Base-by-base conservation (phyloP, 768 basidiomycete genomes). In the Pluteus cervinus region DNA sequence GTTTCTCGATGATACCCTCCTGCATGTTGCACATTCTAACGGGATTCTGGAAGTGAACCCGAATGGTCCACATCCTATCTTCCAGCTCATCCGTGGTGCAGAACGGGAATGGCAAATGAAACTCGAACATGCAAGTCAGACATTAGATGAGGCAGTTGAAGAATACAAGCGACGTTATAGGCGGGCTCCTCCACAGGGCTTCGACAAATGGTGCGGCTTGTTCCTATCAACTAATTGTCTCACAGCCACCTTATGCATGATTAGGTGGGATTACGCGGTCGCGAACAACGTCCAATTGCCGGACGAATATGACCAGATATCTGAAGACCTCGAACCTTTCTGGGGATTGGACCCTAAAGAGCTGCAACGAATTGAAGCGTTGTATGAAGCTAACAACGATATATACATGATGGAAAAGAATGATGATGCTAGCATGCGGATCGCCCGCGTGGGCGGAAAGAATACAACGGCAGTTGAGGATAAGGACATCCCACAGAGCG, bases 281-380 rank as follows among this genome's bases (percentile, higher is more conserved):
- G 68, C 78, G 33, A 73, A 91, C 56, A 62, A 76, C 12, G 78
- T 88, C 17, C 77, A 81, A 49, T 76, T 94, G 39, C 73, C 83
- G 4, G 92, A 97, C 54, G 92, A 94, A 57, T 94, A 89, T 48
- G 87, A 87, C 49, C 66, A 68, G 20, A 75, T 93, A 22, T 53
- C 69, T 33, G 63, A 75, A 29, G 90, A 94, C 53, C 63, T 97
- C 4, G 79, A 80, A 34, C 87, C 89, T 0, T 96, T 88, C 60
- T 91, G 85, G 83, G 68, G 75, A 0, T 58, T 94, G 24, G 57
- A 65, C 23, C 70, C 70, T 0, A 38, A 41, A 5, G 68, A 70
- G 30, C 58, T 72, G 7, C 47, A 51, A 14, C 40, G 54, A 9
- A 58, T 63, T 17, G 60, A 65, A 18, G 44, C 54, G 3, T 57